Percentiles rank a stretch among this genome's conserved stretches.
These are phyloP conservation scores for Filosporella fistucella DNA, from an alignment of 495 filamentous ascomycete genomes.

Conservation along the genomic window DNA sequence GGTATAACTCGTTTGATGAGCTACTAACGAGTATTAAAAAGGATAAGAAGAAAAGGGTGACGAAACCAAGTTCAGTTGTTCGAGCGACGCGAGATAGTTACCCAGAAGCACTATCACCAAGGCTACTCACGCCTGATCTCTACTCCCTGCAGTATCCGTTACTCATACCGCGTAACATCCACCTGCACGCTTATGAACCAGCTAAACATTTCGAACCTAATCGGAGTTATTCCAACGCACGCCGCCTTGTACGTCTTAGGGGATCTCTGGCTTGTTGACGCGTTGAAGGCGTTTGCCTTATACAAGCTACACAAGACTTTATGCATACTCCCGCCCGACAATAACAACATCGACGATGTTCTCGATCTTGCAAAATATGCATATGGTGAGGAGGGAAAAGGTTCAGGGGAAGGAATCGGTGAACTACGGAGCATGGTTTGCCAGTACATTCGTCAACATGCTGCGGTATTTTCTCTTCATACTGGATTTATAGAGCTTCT, in stretches of 20 bases:
- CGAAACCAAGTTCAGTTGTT: too few species aligned
- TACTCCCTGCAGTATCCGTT: too few species aligned
- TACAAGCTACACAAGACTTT: slow-evolving; percentile 28
- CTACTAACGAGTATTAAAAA: too few species aligned
- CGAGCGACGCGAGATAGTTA: too few species aligned
- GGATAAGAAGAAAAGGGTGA: too few species aligned
- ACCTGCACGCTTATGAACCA: too few species aligned
- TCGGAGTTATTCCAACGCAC: too few species aligned
- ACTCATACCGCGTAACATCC: too few species aligned
- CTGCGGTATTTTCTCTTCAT: not conserved
- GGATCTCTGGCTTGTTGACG: slow-evolving; percentile 11
- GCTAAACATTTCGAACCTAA: too few species aligned
- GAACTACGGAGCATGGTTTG: slow-evolving; percentile 11
- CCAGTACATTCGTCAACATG: slow-evolving; percentile 13
- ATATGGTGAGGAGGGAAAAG: slow-evolving; percentile 2
- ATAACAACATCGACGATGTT: slow-evolving; percentile 18
- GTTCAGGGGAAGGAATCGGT: not conserved
- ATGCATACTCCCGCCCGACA: slow-evolving; percentile 15
- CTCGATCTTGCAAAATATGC: slow-evolving; percentile 14
- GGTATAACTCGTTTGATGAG: too few species aligned
- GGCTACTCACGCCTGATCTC: too few species aligned
- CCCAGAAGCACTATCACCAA: too few species aligned
- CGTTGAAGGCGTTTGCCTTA: slow-evolving; percentile 22
- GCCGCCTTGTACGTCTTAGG: slow-evolving; percentile 26
- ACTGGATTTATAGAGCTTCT: slow-evolving; percentile 13